Percentiles rank a stretch among this genome's conserved stretches.
These are phyloP conservation scores for Sergeia podlipaevii DNA, from an alignment of 208 protist genomes.

Conservation along the genomic window DNA sequence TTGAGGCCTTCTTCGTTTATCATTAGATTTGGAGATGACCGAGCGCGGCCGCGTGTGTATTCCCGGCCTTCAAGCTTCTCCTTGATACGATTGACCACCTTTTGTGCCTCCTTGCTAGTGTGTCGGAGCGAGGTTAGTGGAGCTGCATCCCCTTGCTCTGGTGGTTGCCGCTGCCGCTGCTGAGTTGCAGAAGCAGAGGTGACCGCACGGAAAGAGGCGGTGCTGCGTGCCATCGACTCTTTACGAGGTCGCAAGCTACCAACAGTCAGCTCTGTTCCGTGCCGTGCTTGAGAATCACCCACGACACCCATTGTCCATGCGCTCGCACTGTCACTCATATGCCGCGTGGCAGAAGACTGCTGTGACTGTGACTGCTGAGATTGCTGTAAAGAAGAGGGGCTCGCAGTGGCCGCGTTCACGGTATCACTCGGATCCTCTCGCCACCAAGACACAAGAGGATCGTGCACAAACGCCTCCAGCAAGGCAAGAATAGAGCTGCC, in stretches of 20 bases:
- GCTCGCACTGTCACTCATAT: too few relatives aligned
- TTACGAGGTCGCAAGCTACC: too few relatives aligned
- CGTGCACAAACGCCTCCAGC: slow-evolving; percentile 99
- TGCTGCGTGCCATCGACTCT: slow-evolving; percentile 8
- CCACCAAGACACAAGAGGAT: slow-evolving; percentile 99
- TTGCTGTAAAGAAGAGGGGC: too few relatives aligned
- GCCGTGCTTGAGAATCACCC: too few relatives aligned
- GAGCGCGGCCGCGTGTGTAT: slow-evolving; percentile 60
- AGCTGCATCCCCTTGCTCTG: slow-evolving; percentile 7
- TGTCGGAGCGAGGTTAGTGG: slow-evolving; percentile 17
- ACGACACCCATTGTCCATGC: too few relatives aligned
- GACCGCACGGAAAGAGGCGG: slow-evolving; percentile 3
- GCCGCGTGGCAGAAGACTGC: too few relatives aligned
- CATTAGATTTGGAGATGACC: background rate
- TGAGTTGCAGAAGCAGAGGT: background rate
- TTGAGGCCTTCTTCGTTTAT: slow-evolving; percentile 51
- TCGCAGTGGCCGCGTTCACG: slow-evolving; percentile 1
- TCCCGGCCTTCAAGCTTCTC: slow-evolving; percentile 98
- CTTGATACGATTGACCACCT: slow-evolving; percentile 96
- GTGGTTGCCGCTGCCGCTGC: background rate
- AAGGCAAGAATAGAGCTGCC: slow-evolving; percentile 98
- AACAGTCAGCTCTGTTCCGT: too few relatives aligned
- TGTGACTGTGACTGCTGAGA: too few relatives aligned
- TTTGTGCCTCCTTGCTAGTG: slow-evolving; percentile 93
- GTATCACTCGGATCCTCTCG: slow-evolving; percentile 51